phyloP scores from a whole-genome alignment of 192 early-diverging fungal species.

The Coemansia sp. region DNA sequence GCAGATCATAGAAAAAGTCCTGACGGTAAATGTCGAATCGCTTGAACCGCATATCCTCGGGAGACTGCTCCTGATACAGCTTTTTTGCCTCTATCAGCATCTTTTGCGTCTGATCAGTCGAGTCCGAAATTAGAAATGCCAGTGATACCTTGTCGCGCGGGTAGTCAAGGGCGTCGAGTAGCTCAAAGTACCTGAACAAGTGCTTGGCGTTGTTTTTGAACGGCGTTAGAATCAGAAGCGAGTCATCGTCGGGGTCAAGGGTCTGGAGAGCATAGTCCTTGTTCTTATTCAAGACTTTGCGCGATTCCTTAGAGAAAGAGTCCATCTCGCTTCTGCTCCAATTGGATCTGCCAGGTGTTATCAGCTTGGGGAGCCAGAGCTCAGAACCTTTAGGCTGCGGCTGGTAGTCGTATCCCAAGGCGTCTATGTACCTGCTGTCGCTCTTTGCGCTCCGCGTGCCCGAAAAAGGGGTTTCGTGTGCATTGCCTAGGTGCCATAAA shows the following conservation, averaged over 20 bases:
- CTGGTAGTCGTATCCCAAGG: constrained; percentile 24
- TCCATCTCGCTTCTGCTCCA: constrained; percentile 1
- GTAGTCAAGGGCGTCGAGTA: constrained; percentile 57
- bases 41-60: constrained; percentile 53
- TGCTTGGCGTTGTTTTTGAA: constrained; percentile 61
- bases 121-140: constrained; percentile 66
- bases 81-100: constrained; percentile 44
- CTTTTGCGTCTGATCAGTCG: constrained; percentile 58
- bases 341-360: background rate
- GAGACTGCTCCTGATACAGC: constrained; percentile 46
- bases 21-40: constrained; percentile 62
- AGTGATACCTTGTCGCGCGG: constrained; percentile 64
- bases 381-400: constrained; percentile 25
- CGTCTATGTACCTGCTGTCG: constrained; percentile 33
- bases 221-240: constrained; percentile 64
- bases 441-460: no score
- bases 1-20: constrained; percentile 54
- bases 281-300: constrained; percentile 29
- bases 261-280: constrained; percentile 24
- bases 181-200: constrained; percentile 61
- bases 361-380: constrained; percentile 36
- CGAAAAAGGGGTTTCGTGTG: background rate
- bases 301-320: constrained; percentile 23
- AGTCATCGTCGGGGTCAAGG: constrained; percentile 30
- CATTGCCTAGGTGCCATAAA: background rate